phyloP scores from a whole-genome alignment of 1,139 yeast genomes.

The Nakaseomyces sp. region DNA sequence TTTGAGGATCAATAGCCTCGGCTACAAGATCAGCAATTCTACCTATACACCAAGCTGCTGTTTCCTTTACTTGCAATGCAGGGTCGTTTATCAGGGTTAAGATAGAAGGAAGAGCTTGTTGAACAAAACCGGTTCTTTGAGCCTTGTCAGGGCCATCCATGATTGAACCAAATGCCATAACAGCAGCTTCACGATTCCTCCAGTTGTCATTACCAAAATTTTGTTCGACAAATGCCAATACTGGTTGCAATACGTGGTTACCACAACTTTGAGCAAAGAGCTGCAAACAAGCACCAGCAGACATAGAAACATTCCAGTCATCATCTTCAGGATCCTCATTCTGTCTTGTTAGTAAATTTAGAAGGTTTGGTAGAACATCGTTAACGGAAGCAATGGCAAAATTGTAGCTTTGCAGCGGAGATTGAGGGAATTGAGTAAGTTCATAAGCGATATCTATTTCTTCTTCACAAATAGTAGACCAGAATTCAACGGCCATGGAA shows the following conservation, averaged over 20 bases:
- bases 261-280: constrained; percentile 88
- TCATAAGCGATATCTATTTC: constrained; percentile 74
- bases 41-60: constrained; percentile 98
- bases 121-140: constrained; percentile 57
- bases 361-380: constrained; percentile 81
- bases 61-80: constrained; percentile 80
- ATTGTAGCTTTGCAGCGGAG: constrained; percentile 42
- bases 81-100: constrained; percentile 64
- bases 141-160: constrained; percentile 87
- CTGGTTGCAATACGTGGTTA: constrained; percentile 75
- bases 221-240: constrained; percentile 71
- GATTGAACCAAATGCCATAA: constrained; percentile 97
- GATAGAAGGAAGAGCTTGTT: constrained; percentile 76
- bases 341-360: constrained; percentile 73
- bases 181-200: constrained; percentile 94
- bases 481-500: constrained; percentile 97
- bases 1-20: constrained; percentile 59
- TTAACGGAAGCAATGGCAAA: constrained; percentile 78
- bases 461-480: constrained; percentile 97
- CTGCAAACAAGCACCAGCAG: constrained; percentile 95
- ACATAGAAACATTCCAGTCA: constrained; percentile 97
- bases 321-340: constrained; percentile 87
- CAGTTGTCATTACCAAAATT: constrained; percentile 57
- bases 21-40: constrained; percentile 85
- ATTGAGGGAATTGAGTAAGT: constrained; percentile 49